Conservation (phyloP, 179 eudicot species). For the Actinidia arguta region DNA sequence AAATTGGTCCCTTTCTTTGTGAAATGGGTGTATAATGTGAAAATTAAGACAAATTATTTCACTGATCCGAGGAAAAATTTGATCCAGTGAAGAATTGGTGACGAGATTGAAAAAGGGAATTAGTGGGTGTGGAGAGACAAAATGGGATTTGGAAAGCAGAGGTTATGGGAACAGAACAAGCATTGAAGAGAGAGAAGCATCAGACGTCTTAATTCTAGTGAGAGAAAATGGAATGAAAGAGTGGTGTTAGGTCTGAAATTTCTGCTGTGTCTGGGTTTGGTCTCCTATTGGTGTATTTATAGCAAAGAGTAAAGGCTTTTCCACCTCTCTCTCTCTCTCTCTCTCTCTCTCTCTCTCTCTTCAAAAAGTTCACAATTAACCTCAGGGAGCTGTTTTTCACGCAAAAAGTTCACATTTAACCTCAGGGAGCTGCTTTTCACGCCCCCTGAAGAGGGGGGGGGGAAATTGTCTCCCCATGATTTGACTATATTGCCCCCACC, state of each 20-base stretch:
- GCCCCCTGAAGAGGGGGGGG: no score
- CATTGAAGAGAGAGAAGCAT: conserved; percentile 16
- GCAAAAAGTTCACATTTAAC: no score
- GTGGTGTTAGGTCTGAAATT: background rate
- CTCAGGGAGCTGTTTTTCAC: no score
- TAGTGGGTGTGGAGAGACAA: background rate
- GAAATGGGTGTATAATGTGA: background rate
- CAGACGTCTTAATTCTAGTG: background rate
- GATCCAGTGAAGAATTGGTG: background rate
- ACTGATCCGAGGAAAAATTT: background rate
- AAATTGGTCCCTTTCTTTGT: conserved; percentile 32
- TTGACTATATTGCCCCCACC: no score
- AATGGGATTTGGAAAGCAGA: background rate
- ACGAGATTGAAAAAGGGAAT: background rate
- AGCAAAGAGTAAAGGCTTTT: background rate
- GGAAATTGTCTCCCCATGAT: no score
- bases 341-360: no score
- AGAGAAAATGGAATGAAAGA: background rate
- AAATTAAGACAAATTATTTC: background rate
- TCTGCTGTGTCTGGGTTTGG: conserved; percentile 15
- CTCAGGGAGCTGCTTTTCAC: no score
- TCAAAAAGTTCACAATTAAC: no score
- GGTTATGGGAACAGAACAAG: background rate
- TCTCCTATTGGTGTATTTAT: conserved; percentile 7
- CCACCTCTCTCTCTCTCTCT: background rate